Conservation (phyloP, 768 basidiomycete species). For the Phanerochaete carnosa region DNA sequence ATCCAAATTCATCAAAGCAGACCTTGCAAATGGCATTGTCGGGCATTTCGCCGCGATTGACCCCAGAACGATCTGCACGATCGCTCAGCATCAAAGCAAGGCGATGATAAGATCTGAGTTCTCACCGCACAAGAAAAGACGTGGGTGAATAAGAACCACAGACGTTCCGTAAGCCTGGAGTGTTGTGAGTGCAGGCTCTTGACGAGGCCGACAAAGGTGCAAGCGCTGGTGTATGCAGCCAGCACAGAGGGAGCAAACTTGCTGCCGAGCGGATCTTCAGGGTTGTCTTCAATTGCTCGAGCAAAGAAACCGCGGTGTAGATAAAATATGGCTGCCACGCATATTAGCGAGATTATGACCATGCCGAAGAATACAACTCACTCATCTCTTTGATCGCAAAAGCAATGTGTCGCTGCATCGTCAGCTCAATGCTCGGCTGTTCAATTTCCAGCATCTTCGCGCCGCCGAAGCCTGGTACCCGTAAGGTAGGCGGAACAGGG, state of each 20-base stretch:
- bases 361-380: constrained; percentile 26
- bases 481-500: constrained; percentile 62
- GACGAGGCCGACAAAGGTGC: constrained; percentile 62
- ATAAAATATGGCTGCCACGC: constrained; percentile 54
- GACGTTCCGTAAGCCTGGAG: constrained; percentile 60
- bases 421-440: constrained; percentile 50
- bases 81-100: neutral
- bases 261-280: constrained; percentile 64
- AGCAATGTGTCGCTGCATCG: constrained; percentile 64
- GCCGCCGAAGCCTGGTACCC: constrained; percentile 59
- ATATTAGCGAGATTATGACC: neutral
- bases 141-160: constrained; percentile 73
- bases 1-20: constrained; percentile 67
- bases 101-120: neutral
- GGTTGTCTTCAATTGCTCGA: constrained; percentile 60
- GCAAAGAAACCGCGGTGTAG: constrained; percentile 78
- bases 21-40: constrained; percentile 59
- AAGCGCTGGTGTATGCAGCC: constrained; percentile 67
- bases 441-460: constrained; percentile 18
- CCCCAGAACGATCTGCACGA: constrained; percentile 58
- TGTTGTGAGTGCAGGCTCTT: constrained; percentile 65
- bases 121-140: constrained; percentile 67
- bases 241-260: constrained; percentile 67
- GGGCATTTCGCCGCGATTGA: constrained; percentile 63
- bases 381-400: constrained; percentile 71